Evolutionary conservation across 208 protist species (phyloP), one percentile per base, ranked within the genome.

Genomic region (Porcisia deanei): DNA sequence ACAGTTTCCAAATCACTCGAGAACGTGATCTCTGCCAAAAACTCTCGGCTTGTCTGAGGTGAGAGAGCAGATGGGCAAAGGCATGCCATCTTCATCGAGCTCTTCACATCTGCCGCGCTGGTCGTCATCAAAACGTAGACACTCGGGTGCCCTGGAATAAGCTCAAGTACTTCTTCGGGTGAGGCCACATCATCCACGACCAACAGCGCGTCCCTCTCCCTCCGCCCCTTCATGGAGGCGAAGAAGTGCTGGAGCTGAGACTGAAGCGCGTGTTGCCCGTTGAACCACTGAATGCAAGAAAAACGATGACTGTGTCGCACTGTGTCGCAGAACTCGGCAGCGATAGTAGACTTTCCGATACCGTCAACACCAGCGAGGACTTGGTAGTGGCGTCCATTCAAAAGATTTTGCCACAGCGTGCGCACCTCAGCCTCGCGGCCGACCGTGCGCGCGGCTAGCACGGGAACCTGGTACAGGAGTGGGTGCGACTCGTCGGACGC

Each of bases 231-330:
- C 90, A 97, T 95, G 18, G 88, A 86, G n/a, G 81, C 64, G 43
- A 96, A 87, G 71, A 96, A 93, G 18, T 92, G 76, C 73, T 84
- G 30, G 37, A 97, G 59, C 53, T 89, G 80, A 70, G 79, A 73
- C 1, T 39, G 43, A 47, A 85, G 61, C 16, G 73, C 59, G 25
- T 85, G 74, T 53, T 83, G 79, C 9, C 79, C 85, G 74, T 91
- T 88, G 71, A 95, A 92, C 91, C 93, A 97, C 74, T 92, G 91
- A 72, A 97, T 93, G 81, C 93, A 97, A 5, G 90, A 89, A 71
- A 97, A 97, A 12, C 91, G 88, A 34, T 83, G 80, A 68, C 90
- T 94, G 37, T 88, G 88, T 18, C 85, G 76, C 41, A 84, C 91
- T 1, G 86, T 77, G 41, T 95, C 89, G 68, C 90, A 94, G 59